Evolutionary conservation across 2,329 filamentous ascomycete species (phyloP), one percentile per base, ranked within the genome.

Genomic region (Aspergillus viridinutans): DNA sequence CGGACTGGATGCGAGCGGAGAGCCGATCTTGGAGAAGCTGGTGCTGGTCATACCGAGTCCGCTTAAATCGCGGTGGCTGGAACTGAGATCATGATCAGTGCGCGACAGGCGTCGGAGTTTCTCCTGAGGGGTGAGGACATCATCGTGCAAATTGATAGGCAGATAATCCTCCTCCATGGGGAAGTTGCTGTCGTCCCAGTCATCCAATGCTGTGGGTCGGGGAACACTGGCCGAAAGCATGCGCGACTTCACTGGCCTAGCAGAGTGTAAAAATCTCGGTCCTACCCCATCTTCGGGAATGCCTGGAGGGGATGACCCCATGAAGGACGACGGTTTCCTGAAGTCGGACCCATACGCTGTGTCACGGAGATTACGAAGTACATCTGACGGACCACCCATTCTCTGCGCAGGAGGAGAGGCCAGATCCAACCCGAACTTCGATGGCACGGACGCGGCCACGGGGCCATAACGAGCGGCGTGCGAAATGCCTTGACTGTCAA

Each of bases 401-500:
- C 77, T 76, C 43, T 91, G 81, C 0, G 90, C 92, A 1, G 91
- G 89, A 4, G 92, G 92, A 8, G 89, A 45, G 8, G 42, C 92
- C 49, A 75, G 61, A 53, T 96, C 92, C 63, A 97, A 80, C 14
- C 90, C 90, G 67, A 97, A 97, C 66, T 93, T 90, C 52, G 91
- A 90, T 9, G 94, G 94, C 10, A 97, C 90, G 0, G 93, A 97
- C 0, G 92, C 90, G 7, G 93, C 92, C 74, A 95, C 92, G 0
- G 92, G 91, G 0, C 90, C 94, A 71, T 92, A 92, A 58, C 91
- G 86, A 20, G 93, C 92, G 60, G 91, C 92, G 72, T 93, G 90
- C 10, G 92, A 97, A 53, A 97, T 90, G 51, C 92, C 93, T 69
- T 97, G 94, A 66, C 92, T 96, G 74, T 97, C 94, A 72, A 97